Base-by-base conservation (phyloP, 148 eudicot species). In the Chenopodium formosanum region DNA sequence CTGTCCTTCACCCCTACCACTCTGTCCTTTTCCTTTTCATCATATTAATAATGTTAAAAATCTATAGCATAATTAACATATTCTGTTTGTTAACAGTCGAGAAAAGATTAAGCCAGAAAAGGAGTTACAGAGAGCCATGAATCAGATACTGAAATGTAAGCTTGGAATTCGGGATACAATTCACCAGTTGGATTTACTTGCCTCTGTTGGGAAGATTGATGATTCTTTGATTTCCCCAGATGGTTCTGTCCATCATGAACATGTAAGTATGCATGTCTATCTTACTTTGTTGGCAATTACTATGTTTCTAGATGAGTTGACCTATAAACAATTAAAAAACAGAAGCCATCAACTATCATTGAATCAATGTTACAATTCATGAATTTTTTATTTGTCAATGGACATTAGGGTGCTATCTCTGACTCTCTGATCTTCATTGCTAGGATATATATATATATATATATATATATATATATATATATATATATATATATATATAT, bases 201-300 rank as follows among this genome's bases (percentile, higher is more conserved):
- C 97, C 80, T 92, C 99, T 77, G 90, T 82, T 73, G 99, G 99
- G 67, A 82, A 89, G 83, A 95, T 93, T 81, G 94, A 91, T 32
- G 91, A 86, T 31, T 86, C 94, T 77, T 85, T 86, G 16, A 83
- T 95, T 81, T 91, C 92, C 83, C 88, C 95, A 37, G 98, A 95
- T 91, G 98, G 98, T 78, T 93, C 99, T 78, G 91, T 95, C 78
- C 91, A 95, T 86, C 98, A 95, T 87, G 97, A 95, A 80, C 91
- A 95, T 88, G 99, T 95, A 89, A 84, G 87, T 80, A 77, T 82
- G 75, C 70, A 76, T 64, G 34, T 52, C n/a, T 13, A 64, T 75
- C 73, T 47, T 70, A 67, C 75, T 69, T 68, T n/a, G n/a, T 47
- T 75, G 23, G 31, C 53, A 37, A 71, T 63, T 50, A 70, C 22